Evolutionary conservation across 495 filamentous ascomycete genomes (phyloP), one percentile per base, ranked within the genome.

Genomic region (Hypoxylon cercidicola): DNA sequence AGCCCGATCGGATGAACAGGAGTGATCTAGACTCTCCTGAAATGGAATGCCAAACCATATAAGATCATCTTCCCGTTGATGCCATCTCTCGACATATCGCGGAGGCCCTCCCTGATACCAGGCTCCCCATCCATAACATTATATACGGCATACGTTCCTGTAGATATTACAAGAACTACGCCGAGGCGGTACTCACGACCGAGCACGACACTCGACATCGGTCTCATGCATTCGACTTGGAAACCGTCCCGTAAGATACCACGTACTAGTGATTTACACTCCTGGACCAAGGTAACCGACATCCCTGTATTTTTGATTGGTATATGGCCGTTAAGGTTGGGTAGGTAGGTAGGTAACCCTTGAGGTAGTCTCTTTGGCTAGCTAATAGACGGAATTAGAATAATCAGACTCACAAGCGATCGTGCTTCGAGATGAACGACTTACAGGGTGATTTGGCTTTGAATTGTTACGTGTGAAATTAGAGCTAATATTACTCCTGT

Each of bases 31-130:
- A 41, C n/a, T 16, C 11, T 57, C 41, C 45, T 52, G 15, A 68
- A 68, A 8, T 68, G 54, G 23, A 68, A 68, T 0, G 34, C 59
- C 12, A 68, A 13, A 9, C 64, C 59, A 34, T 62, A 68, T 21
- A 68, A 1, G 12, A 68, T 55, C 64, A 68, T 68, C n/a, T 46
- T 58, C 15, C 60, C 64, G 0, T 60, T 11, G 12, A 68, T 18
- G 0, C 64, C 64, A 0, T 59, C 41, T 11, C 11, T 37, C 4
- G 64, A 58, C 59, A 68, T 62, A 18, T 68, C 39, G 11, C 20
- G 13, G 12, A 68, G 41, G 4, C 64, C 64, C 21, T 68, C 64
- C 28, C 15, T 54, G 13, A 68, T 54, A 5, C 59, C 64, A 1
- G 54, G 40, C 11, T 50, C 48, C 8, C 13, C 12, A 9, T 62